These are phyloP conservation scores for Zychaea mexicana DNA, from an alignment of 371 early-diverging fungal species.

Conservation along the genomic window DNA sequence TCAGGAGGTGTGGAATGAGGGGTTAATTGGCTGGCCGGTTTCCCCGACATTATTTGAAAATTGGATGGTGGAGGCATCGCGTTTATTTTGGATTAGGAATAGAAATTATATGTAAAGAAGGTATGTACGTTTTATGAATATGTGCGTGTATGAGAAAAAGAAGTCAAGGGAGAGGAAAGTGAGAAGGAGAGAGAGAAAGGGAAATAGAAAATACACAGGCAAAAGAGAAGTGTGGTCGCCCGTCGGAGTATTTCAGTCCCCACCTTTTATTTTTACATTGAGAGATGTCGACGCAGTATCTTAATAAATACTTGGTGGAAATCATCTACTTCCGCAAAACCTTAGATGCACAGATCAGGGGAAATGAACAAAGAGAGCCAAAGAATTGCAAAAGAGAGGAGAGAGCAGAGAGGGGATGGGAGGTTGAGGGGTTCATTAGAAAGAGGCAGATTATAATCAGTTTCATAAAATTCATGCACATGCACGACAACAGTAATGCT, in stretches of 20 bases:
- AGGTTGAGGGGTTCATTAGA: too few relatives aligned
- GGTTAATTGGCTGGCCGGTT: neutral
- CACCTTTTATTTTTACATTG: neutral
- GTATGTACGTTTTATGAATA: neutral
- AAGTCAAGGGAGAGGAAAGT: neutral
- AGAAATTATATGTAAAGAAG: too few relatives aligned
- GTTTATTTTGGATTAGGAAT: too few relatives aligned
- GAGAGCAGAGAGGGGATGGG: too few relatives aligned
- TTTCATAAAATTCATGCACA: neutral
- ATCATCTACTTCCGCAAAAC: neutral
- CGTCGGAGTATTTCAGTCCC: neutral
- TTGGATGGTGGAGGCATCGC: slow-evolving; percentile 1
- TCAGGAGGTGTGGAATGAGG: neutral
- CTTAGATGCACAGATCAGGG: too few relatives aligned
- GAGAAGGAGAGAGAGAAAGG: neutral
- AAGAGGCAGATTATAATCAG: neutral
- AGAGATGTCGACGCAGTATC: neutral
- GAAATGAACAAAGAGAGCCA: neutral
- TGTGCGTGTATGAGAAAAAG: neutral
- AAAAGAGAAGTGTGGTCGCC: neutral
- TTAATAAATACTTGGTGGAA: neutral
- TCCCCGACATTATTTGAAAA: neutral
- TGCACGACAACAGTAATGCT: neutral
- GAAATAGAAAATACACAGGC: neutral
- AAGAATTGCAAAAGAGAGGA: neutral